Evolutionary conservation across 768 basidiomycete genomes (phyloP), one percentile per base, ranked within the genome.

Genomic region (Asterophora lycoperdoides): DNA sequence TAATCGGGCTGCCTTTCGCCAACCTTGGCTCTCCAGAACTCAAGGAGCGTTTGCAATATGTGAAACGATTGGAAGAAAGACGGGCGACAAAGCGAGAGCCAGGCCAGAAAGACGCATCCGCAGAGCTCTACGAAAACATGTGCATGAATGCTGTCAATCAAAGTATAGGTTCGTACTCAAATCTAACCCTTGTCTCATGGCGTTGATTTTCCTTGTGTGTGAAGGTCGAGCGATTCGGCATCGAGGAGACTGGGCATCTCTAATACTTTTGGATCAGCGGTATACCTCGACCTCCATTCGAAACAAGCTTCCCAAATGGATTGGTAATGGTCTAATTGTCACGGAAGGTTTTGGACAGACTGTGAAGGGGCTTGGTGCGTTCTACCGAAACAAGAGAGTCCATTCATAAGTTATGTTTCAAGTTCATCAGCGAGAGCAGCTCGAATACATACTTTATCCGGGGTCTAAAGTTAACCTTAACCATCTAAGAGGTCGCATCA

Each of bases 111-210:
- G 83, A 89, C 54, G 85, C 89, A 5, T 87, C 80, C 4, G 74
- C 81, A 17, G 92, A 93, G 67, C 70, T 95, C 46, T 97, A 93
- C 64, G 88, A 89, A 71, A 91, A 90, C 58, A 79, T 90, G 78
- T 90, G 89, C 58, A 90, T 89, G 86, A 87, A 85, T 55, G 89
- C 93, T 0, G 93, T 99, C 44, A 99, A 99, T 66, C 95, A 99
- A 64, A 92, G 89, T 48, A 96, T 99, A 52, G 95, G 94, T 90
- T 41, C 48, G 84, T 65, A 26, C 20, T 33, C 17, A 35, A 36
- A 2, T 13, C 39, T 20, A 20, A 33, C 37, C 41, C 33, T 15
- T 8, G n/a, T 49, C 35, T 49, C 8, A 28, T 30, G 13, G 15
- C 7, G 33, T 19, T 38, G 1, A 29, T 45, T 8, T 8, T 18